phyloP scores from a whole-genome alignment of 805 yeast species.

The Lachancea nothofagi region DNA sequence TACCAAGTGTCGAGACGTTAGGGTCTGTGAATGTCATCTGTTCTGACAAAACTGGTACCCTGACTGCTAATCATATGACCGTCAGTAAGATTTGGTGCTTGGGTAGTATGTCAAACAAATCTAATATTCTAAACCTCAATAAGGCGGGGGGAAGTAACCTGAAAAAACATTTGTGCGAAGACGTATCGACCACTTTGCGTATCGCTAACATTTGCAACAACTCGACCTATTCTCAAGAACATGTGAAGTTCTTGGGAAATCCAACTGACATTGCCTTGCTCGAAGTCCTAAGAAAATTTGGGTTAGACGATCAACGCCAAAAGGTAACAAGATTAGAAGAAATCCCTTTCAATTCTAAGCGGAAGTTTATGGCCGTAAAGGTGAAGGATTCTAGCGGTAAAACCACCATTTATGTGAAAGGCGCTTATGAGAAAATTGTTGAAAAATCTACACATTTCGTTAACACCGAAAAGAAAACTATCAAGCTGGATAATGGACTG shows the following conservation, averaged over 20 bases:
- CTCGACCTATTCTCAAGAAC: conserved; percentile 61
- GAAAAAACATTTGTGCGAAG: conserved; percentile 44
- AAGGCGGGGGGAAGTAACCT: conserved; percentile 38
- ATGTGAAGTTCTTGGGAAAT: conserved; percentile 74
- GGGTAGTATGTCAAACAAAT: conserved; percentile 44
- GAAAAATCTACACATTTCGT: conserved; percentile 54
- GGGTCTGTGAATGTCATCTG: conserved; percentile 94
- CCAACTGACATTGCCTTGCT: conserved; percentile 92
- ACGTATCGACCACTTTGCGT: conserved; percentile 51
- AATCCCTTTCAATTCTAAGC: conserved; percentile 73
- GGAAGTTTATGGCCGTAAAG: conserved; percentile 88
- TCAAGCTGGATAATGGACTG: conserved; percentile 50
- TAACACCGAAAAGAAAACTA: conserved; percentile 53
- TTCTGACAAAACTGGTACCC: conserved; percentile 86
- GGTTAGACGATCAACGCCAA: conserved; percentile 63
- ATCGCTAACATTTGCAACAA: conserved; percentile 74
- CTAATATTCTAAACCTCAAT: conserved; percentile 39
- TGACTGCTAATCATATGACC: conserved; percentile 89
- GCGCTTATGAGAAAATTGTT: conserved; percentile 79
- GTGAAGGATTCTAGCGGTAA: conserved; percentile 50
- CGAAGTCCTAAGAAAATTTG: conserved; percentile 66
- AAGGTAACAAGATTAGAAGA: conserved; percentile 57
- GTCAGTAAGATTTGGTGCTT: conserved; percentile 77
- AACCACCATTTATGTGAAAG: conserved; percentile 68
- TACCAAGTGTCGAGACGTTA: conserved; percentile 92